A percentile compares a stretch with the other conserved stretches of the same genome.
These are phyloP conservation scores for Geranomyces variabilis DNA, from an alignment of 192 early-diverging fungal species.

Conservation along the genomic window DNA sequence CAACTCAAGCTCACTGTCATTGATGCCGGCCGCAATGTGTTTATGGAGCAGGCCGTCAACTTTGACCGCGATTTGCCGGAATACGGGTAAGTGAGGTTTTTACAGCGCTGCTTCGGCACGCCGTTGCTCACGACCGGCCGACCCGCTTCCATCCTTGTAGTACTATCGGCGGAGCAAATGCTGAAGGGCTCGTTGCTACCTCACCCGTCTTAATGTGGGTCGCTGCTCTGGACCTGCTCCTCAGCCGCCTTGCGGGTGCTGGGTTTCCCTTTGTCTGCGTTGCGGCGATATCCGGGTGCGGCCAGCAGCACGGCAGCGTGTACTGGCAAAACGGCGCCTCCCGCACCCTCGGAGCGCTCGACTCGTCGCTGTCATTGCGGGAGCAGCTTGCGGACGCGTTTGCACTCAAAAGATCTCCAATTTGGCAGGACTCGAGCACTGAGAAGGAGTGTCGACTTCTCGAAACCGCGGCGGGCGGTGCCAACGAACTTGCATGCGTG, in stretches of 20 bases:
- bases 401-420: conserved; percentile 68
- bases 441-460: conserved; percentile 61
- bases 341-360: conserved; percentile 46
- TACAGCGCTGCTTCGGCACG: no score
- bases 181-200: conserved; percentile 46
- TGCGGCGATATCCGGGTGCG: conserved; percentile 68
- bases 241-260: conserved; percentile 47
- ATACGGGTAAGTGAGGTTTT: conserved; percentile 44
- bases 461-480: conserved; percentile 67
- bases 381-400: conserved; percentile 60
- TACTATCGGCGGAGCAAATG: conserved; percentile 23
- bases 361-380: conserved; percentile 37
- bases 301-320: conserved; percentile 84
- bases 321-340: conserved; percentile 68
- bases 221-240: conserved; percentile 68
- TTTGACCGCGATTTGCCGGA: conserved; percentile 69
- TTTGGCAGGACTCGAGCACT: conserved; percentile 83
- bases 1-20: conserved; percentile 73
- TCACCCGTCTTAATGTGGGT: conserved; percentile 81
- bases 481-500: conserved; percentile 60
- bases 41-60: conserved; percentile 57
- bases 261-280: conserved; percentile 48
- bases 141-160: no score
- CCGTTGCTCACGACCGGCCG: no score
- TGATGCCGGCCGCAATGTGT: conserved; percentile 8